Evolutionary conservation across 2,329 filamentous ascomycete genomes (phyloP), one percentile per base, ranked within the genome.

Genomic region (Aspergillus terreus): DNA sequence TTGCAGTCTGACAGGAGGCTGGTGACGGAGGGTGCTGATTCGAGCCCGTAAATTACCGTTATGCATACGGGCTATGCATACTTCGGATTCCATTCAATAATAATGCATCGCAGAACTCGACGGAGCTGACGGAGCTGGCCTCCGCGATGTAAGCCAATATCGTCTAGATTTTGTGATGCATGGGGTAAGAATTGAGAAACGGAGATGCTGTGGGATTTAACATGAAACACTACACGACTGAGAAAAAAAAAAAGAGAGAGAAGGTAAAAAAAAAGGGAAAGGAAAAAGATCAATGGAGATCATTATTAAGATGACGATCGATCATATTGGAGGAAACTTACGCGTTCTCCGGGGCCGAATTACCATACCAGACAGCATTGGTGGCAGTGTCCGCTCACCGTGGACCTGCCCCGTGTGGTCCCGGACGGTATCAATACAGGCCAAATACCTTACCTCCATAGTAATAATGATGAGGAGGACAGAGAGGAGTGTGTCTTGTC

Each of bases 1-100:
- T 33, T 46, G n/a, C 52, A 54, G 45, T 49, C 54, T 47, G 41
- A 17, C 25, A 47, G 27, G 49, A 57, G 52, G 55, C 55, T 57
- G 55, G 55, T 40, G 17, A 38, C 36, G 17, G 32, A 21, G 9
- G 27, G 10, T 30, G 27, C 27, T 30, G 27, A 30, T 30, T 10
- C 27, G 27, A 42, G 40, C 14, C 15, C 6, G 50, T 52, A 55
- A 52, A 47, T 50, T 55, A 53, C 50, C 19, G 47, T 35, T 19
- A 19, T 42, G 40, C 40, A 42, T 9, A 1, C 10, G 27, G 27
- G 27, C 27, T 30, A 30, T 30, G 27, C 27, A 30, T 23, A 23
- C 23, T 30, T 30, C 27, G 27, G 10, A 30, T 30, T 30, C 27
- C 27, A 30, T 30, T 10, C 27, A 10, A 30, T 1, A 30, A 30